Percentiles rank a stretch among this genome's conserved stretches.
Evolutionary conservation across 2,329 filamentous ascomycete species (phyloP).

Genomic region (Talaromyces albobiverticillius): DNA sequence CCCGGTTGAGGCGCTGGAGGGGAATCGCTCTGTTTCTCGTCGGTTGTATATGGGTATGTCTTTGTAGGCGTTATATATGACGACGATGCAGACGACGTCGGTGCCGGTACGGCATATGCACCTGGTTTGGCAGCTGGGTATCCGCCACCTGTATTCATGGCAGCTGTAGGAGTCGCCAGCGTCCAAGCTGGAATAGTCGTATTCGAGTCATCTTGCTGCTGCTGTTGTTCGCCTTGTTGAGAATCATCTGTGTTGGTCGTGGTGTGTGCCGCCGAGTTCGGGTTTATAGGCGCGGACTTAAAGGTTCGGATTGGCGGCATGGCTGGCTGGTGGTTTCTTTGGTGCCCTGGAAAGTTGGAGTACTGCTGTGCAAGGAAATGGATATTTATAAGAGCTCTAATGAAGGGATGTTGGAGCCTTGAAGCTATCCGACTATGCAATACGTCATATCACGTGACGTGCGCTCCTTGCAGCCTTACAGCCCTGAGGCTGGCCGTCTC

Average conservation of each 20-base stretch:
- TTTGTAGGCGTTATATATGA: slow-evolving; percentile 6
- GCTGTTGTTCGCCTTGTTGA: background rate
- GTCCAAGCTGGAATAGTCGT: background rate
- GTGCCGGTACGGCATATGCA: slow-evolving; percentile 15
- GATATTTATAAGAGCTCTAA: too few species aligned
- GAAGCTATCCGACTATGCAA: background rate
- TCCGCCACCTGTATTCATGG: background rate
- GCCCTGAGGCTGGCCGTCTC: too few species aligned
- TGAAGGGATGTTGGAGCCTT: too few species aligned
- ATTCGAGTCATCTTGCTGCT: background rate
- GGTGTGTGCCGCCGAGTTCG: slow-evolving; percentile 21
- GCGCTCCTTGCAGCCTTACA: too few species aligned
- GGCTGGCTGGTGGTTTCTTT: background rate
- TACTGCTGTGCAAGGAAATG: background rate
- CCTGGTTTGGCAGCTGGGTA: slow-evolving; percentile 7
- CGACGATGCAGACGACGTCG: slow-evolving; percentile 15
- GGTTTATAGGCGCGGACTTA: slow-evolving; percentile 26
- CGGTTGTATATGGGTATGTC: slow-evolving; percentile 3
- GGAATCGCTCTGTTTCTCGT: slow-evolving; percentile 23
- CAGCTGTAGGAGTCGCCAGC: slow-evolving; percentile 2
- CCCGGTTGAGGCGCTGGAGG: slow-evolving; percentile 34
- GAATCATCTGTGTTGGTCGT: slow-evolving; percentile 5
- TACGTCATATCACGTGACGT: slow-evolving; percentile 19
- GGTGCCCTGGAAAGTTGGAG: background rate
- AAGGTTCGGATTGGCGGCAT: slow-evolving; percentile 28